A percentile compares a stretch with the other conserved stretches of the same genome.
These are phyloP conservation scores for Schizothecium vesticola DNA, from an alignment of 495 filamentous ascomycete genomes.

Conservation along the genomic window DNA sequence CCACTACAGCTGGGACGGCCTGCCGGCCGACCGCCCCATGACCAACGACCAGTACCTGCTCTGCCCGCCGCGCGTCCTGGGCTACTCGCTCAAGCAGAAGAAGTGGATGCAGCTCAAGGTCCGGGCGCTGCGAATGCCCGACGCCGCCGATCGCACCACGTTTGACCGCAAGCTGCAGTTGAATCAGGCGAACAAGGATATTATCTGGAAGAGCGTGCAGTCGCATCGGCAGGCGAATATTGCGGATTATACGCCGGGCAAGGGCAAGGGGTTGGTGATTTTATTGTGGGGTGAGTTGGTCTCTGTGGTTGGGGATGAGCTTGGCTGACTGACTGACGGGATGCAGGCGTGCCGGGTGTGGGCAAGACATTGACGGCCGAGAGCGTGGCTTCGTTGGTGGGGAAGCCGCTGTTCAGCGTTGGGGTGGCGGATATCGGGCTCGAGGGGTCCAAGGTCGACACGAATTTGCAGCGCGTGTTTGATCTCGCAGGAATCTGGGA, in stretches of 20 bases:
- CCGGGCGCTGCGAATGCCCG: neutral
- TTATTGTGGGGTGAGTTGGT: constrained; percentile 5
- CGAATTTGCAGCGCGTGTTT: constrained; percentile 39
- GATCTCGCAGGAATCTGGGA: constrained; percentile 38
- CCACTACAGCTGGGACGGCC: constrained; percentile 6
- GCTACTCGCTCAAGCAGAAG: constrained; percentile 26
- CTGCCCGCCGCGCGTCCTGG: constrained; percentile 29
- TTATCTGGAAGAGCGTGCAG: constrained; percentile 6
- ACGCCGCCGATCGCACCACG: neutral
- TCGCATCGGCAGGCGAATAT: constrained; percentile 25
- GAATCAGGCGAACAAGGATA: constrained; percentile 1
- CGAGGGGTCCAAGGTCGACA: constrained; percentile 16
- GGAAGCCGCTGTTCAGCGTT: constrained; percentile 14
- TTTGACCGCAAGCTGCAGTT: constrained; percentile 9
- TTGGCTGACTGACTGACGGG: neutral
- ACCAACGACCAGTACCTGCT: constrained; percentile 22
- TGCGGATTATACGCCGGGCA: constrained; percentile 38
- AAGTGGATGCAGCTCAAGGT: constrained; percentile 25
- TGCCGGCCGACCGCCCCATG: neutral
- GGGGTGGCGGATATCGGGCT: constrained; percentile 15
- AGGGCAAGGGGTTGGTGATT: constrained; percentile 34
- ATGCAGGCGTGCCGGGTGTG: constrained; percentile 39
- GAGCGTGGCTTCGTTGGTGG: constrained; percentile 33
- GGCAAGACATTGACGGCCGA: constrained; percentile 55
- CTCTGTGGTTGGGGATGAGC: no score